These are phyloP conservation scores for Endoconidiophora polonica DNA, from an alignment of 2,329 filamentous ascomycete genomes.

Conservation along the genomic window DNA sequence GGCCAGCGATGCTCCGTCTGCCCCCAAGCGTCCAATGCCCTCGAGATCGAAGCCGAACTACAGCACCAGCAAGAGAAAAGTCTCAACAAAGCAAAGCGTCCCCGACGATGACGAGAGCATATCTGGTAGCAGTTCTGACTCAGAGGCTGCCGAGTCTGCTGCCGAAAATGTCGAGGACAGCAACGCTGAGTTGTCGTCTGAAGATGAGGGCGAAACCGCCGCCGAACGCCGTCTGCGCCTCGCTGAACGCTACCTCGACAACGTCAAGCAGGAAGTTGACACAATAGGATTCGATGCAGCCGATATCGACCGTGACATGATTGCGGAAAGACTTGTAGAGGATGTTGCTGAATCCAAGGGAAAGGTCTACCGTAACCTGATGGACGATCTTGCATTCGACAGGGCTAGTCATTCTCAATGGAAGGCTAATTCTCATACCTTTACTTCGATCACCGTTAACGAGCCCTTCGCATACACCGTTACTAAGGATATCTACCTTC, in stretches of 20 bases:
- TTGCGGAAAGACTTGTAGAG: conserved; percentile 78
- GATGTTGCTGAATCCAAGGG: conserved; percentile 88
- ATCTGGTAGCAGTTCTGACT: conserved; percentile 64
- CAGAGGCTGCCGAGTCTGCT: conserved; percentile 34
- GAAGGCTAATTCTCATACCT: conserved; percentile 58
- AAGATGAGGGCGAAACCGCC: conserved; percentile 72
- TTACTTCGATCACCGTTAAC: conserved; percentile 66
- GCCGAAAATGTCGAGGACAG: conserved; percentile 30
- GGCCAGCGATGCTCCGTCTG: conserved; percentile 26
- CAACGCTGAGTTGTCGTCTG: conserved; percentile 33
- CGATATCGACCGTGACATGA: conserved; percentile 81
- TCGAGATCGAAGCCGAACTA: conserved; percentile 5
- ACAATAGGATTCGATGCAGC: conserved; percentile 73
- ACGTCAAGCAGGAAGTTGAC: conserved; percentile 67
- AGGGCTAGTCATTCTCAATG: conserved; percentile 54
- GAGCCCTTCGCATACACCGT: conserved; percentile 75
- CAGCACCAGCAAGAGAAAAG: background rate
- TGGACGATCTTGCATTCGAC: conserved; percentile 52
- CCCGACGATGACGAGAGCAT: conserved; percentile 54
- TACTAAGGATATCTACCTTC: conserved; percentile 66
- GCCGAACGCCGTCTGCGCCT: conserved; percentile 74
- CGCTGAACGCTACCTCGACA: conserved; percentile 84
- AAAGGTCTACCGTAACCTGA: conserved; percentile 68
- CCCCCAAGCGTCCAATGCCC: conserved; percentile 10
- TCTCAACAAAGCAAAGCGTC: conserved; percentile 3